These are phyloP conservation scores for Symbiodinium natans DNA, from an alignment of 73 alveolate genomes.

Conservation along the genomic window DNA sequence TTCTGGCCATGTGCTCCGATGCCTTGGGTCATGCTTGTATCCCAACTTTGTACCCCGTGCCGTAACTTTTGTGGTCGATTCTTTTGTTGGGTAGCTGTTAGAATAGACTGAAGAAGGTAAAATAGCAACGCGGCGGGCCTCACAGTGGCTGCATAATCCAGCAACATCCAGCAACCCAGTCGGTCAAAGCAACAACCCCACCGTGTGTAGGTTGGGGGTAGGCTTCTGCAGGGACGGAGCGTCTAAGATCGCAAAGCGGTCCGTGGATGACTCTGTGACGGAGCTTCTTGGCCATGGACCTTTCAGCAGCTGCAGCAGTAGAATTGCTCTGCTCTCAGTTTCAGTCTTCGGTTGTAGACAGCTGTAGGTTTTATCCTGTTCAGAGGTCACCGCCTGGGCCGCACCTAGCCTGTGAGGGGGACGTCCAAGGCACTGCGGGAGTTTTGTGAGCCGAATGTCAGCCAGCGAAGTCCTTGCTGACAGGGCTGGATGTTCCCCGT, in stretches of 20 bases:
- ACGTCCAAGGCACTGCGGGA: neutral
- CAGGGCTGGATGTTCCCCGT: conserved; percentile 14
- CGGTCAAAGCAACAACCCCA: too few species aligned
- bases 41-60: too few species aligned
- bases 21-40: too few species aligned
- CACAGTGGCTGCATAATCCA: too few species aligned
- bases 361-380: neutral
- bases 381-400: neutral
- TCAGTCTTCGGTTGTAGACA: neutral
- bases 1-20: too few species aligned
- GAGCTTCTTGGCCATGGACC: neutral
- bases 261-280: neutral
- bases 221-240: neutral
- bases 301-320: neutral
- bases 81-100: too few species aligned
- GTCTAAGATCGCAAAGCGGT: neutral
- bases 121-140: too few species aligned
- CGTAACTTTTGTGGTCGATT: too few species aligned
- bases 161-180: too few species aligned
- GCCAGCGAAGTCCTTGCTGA: neutral
- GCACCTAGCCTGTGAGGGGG: neutral
- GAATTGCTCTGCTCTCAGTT: neutral
- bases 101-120: too few species aligned
- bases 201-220: neutral
- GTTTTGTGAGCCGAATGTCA: neutral